phyloP scores from a whole-genome alignment of 192 early-diverging fungal species.

The Coemansia sp. region DNA sequence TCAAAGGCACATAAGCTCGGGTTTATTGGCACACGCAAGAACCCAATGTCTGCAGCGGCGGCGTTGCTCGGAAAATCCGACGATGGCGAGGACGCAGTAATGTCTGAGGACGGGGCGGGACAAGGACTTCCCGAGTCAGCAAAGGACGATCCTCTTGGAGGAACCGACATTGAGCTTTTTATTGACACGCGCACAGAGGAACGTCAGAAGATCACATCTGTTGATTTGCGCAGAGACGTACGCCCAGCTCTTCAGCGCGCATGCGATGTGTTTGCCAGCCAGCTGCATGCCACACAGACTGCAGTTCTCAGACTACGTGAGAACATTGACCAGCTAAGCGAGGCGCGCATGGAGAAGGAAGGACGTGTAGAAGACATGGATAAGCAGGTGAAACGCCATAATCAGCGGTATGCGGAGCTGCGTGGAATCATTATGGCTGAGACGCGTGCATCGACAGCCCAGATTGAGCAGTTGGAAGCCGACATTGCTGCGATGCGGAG shows the following conservation, averaged over 20 bases:
- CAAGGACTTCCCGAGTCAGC: conserved; percentile 20
- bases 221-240: conserved; percentile 47
- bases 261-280: conserved; percentile 49
- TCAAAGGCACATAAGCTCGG: conserved; percentile 51
- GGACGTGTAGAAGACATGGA: conserved; percentile 51
- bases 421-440: conserved; percentile 44
- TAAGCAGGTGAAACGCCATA: conserved; percentile 46
- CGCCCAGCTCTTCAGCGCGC: conserved; percentile 48
- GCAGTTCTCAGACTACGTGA: conserved; percentile 44
- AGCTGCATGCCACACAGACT: conserved; percentile 46
- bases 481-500: conserved; percentile 52
- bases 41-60: conserved; percentile 2
- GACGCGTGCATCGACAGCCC: conserved; percentile 32
- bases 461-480: conserved; percentile 54
- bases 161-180: conserved; percentile 39
- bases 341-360: conserved; percentile 48
- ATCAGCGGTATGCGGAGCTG: conserved; percentile 49
- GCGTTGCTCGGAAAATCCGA: neutral
- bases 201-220: conserved; percentile 41
- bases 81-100: conserved; percentile 12
- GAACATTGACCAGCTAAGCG: conserved; percentile 45
- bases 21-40: conserved; percentile 37
- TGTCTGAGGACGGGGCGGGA: conserved; percentile 9
- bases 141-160: conserved; percentile 41
- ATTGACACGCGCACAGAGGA: conserved; percentile 45